Evolutionary conservation across 768 basidiomycete genomes (phyloP), one percentile per base, ranked within the genome.

Genomic region (Boletus pseudopeckii): DNA sequence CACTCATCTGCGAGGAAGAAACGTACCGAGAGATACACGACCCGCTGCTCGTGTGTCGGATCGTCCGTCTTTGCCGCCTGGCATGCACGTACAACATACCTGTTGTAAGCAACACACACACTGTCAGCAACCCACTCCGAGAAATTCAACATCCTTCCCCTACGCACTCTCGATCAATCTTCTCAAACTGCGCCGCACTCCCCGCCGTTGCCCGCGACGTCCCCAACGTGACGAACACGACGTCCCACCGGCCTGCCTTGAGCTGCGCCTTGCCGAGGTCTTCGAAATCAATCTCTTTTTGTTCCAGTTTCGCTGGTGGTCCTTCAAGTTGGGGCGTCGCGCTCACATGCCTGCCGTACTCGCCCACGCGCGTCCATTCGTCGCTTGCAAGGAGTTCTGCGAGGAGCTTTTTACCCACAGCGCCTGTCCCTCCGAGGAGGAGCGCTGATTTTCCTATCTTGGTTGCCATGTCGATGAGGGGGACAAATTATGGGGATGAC

Each of bases 11-110:
- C 18, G 20, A 5, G 20, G 7, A 7, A 22, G 45, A 30, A 11
- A 53, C 57, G 13, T 9, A 64, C 88, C 4, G 88, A 91, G 52
- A 86, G 62, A 62, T 92, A 92, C 14, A 92, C 75, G 13, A 92
- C 61, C 1, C 81, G 77, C 59, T 92, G 90, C 5, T 71, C 52
- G 50, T 74, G 71, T 20, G 56, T 45, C 13, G 77, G 70, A 45
- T 77, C 77, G 28, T 76, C 70, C 11, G 73, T 65, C 60, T 77
- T 83, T 4, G 88, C 88, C 18, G 79, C 85, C 46, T 78, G 75
- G 11, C 88, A 90, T 8, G 86, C 84, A 48, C 83, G 81, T 44
- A 90, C 67, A n/a, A 90, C 88, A 62, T 89, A 89, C 66, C 88
- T 86, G 10, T 30, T 3, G 30, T 10, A 41, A 20, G 30, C 5